Conservation (phyloP, 208 protist genomes). For the Crithidia mellificae region DNA sequence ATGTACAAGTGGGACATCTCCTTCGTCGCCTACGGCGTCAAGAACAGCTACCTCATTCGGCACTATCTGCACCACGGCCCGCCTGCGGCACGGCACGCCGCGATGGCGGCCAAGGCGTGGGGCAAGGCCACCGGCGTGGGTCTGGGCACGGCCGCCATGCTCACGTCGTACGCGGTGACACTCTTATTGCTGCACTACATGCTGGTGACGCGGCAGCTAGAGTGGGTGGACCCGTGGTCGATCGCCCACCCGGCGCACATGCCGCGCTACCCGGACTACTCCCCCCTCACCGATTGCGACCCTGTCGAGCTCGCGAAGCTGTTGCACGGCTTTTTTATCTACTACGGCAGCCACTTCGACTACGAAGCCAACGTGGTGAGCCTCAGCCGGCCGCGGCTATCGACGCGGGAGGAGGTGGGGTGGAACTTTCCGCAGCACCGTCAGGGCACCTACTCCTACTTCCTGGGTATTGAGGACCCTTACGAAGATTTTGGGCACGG, state of each 20-base stretch:
- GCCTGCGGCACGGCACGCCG: conserved; percentile 61
- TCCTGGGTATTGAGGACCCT: conserved; percentile 86
- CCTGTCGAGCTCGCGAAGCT: conserved; percentile 65
- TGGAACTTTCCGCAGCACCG: conserved; percentile 85
- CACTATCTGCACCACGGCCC: conserved; percentile 81
- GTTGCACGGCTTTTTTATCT: conserved; percentile 88
- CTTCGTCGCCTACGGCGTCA: conserved; percentile 88
- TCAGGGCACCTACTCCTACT: conserved; percentile 82
- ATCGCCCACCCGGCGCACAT: conserved; percentile 85
- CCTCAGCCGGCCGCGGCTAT: conserved; percentile 69
- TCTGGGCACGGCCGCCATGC: conserved; percentile 77
- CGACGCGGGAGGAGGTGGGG: conserved; percentile 56
- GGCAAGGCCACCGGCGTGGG: conserved; percentile 88
- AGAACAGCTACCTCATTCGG: conserved; percentile 89
- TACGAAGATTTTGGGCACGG: conserved; percentile 87
- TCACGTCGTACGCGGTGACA: conserved; percentile 90
- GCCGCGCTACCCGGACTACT: conserved; percentile 86
- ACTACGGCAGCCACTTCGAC: conserved; percentile 84
- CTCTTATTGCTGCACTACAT: conserved; percentile 88
- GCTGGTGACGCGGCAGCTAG: conserved; percentile 71
- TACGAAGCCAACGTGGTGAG: conserved; percentile 82
- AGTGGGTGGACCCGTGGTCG: conserved; percentile 87
- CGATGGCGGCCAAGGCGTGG: conserved; percentile 89
- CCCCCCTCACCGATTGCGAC: conserved; percentile 70
- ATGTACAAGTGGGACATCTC: conserved; percentile 92